These are phyloP conservation scores for Linum usitatissimum DNA, from an alignment of 345 rosid genomes.

Conservation along the genomic window DNA sequence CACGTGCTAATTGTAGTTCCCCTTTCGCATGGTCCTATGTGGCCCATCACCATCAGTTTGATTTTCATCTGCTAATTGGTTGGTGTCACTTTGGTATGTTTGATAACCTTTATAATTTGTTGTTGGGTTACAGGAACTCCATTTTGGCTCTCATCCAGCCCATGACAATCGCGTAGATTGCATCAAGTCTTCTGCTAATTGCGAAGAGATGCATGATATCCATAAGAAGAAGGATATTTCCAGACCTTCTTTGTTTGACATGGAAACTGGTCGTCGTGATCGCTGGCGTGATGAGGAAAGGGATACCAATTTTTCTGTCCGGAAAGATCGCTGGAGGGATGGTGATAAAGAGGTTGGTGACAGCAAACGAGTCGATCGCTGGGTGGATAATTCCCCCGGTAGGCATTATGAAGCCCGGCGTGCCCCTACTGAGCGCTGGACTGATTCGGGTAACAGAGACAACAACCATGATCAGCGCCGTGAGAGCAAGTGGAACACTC, in stretches of 20 bases:
- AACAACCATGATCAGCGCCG: conserved; percentile 65
- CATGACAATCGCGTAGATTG: conserved; percentile 31
- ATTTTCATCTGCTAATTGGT: background rate
- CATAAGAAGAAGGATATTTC: conserved; percentile 76
- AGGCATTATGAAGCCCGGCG: conserved; percentile 64
- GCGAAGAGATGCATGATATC: conserved; percentile 46
- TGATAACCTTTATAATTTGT: background rate
- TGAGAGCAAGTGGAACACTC: conserved; percentile 96
- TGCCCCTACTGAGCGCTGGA: conserved; percentile 66
- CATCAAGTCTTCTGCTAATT: conserved; percentile 42
- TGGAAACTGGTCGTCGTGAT: conserved; percentile 61
- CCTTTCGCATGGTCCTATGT: background rate
- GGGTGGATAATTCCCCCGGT: conserved; percentile 57
- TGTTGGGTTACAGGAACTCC: conserved; percentile 41
- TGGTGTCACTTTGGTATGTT: background rate
- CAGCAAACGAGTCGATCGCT: conserved; percentile 53
- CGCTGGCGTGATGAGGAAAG: conserved; percentile 98
- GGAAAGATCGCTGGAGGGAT: conserved; percentile 81
- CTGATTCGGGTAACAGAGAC: conserved; percentile 68
- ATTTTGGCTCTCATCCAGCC: conserved; percentile 23
- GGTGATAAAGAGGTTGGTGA: conserved; percentile 70
- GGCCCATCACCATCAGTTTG: background rate
- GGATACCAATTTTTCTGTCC: conserved; percentile 52
- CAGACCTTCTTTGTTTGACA: conserved; percentile 73
- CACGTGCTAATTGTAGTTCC: background rate